These are phyloP conservation scores for Curvularia lunata DNA, from an alignment of 2,329 filamentous ascomycete genomes.

Conservation along the genomic window DNA sequence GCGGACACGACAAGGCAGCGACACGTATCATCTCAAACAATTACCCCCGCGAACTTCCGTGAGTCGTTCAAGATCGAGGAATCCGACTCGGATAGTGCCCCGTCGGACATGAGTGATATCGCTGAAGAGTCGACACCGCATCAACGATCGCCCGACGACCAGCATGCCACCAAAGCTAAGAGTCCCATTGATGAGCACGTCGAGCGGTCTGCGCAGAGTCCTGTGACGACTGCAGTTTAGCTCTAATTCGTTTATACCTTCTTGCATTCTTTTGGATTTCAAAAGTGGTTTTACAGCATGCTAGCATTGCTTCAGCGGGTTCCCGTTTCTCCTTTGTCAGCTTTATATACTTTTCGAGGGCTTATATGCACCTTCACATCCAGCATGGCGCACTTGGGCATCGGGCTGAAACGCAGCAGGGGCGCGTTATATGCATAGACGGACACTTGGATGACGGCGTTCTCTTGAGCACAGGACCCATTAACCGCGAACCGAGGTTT, in stretches of 20 bases:
- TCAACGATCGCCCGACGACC: conserved; percentile 15
- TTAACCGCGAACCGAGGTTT: conserved; percentile 7
- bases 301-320: conserved; percentile 24
- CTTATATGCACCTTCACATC: conserved; percentile 19
- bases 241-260: conserved; percentile 9
- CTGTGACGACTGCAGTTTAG: conserved; percentile 27
- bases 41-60: conserved; percentile 41
- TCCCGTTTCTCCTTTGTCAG: conserved; percentile 16
- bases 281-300: conserved; percentile 25
- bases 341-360: conserved; percentile 14
- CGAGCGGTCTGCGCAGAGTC: conserved; percentile 14
- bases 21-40: conserved; percentile 46
- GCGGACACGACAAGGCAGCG: conserved; percentile 43
- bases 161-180: conserved; percentile 22
- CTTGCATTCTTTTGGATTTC: conserved; percentile 23
- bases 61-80: conserved; percentile 31
- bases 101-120: conserved; percentile 45
- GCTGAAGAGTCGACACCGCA: conserved; percentile 35
- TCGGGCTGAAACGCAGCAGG: conserved; percentile 17
- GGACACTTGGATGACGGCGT: conserved; percentile 11
- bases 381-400: conserved; percentile 25
- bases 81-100: conserved; percentile 31
- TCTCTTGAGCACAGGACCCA: conserved; percentile 9
- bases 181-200: conserved; percentile 20
- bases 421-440: conserved; percentile 18